Conservation (phyloP, 805 yeast species). For the Candida yuanshanica region DNA sequence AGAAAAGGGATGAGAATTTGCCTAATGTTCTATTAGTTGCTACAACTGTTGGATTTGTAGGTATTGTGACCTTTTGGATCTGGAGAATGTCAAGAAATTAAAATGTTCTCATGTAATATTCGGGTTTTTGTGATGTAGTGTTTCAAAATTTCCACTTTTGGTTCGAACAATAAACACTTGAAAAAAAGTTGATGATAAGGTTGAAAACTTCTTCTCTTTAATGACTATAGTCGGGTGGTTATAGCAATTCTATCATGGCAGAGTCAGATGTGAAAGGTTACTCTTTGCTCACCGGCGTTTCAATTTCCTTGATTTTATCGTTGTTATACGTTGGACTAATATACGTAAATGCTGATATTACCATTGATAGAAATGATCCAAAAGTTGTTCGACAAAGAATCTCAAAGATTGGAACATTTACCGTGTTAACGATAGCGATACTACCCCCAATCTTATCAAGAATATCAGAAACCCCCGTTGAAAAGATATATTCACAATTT, state of each 20-base stretch:
- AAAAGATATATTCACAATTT: slow-evolving; percentile 14
- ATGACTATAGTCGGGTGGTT: too few species aligned
- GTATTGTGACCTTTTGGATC: slow-evolving; percentile 58
- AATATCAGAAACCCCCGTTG: slow-evolving; percentile 5
- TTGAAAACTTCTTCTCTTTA: too few species aligned
- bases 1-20: slow-evolving; percentile 43
- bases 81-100: slow-evolving; percentile 36
- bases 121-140: neutral
- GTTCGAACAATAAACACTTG: neutral
- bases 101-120: neutral
- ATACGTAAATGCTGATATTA: slow-evolving; percentile 20
- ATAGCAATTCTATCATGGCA: neutral
- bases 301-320: slow-evolving; percentile 32
- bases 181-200: neutral
- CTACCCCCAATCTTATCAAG: slow-evolving; percentile 10
- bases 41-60: slow-evolving; percentile 63
- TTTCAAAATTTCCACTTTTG: neutral
- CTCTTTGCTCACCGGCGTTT: slow-evolving; percentile 10
- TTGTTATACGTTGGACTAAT: slow-evolving; percentile 41
- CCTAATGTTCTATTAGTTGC: slow-evolving; percentile 55
- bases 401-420: slow-evolving; percentile 25
- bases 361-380: slow-evolving; percentile 35
- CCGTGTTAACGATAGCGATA: slow-evolving; percentile 1
- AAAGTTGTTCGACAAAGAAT: slow-evolving; percentile 38
- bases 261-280: neutral